Percentiles rank a stretch among this genome's conserved stretches.
These are phyloP conservation scores for Heritiera fomes DNA, from an alignment of 345 rosid genomes.

Conservation along the genomic window DNA sequence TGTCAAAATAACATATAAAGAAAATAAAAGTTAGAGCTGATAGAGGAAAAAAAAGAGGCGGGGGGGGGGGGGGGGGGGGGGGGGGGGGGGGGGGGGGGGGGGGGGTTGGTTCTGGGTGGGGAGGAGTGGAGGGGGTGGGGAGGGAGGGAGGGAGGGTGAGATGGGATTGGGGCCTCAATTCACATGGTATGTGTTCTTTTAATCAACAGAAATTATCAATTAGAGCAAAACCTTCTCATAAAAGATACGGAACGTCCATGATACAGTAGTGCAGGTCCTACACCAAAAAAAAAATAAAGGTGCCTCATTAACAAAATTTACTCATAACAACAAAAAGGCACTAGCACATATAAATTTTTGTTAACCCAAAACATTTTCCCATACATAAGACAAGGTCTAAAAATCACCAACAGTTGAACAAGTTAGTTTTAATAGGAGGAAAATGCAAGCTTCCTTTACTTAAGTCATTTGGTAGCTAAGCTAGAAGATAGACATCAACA, in stretches of 20 bases:
- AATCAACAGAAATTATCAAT: neutral
- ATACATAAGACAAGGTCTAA: neutral
- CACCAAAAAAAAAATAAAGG: neutral
- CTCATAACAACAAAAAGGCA: neutral
- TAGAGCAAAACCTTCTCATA: conserved; percentile 56
- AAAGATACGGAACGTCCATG: conserved; percentile 71
- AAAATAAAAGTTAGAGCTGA: neutral
- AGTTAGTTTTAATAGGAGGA: neutral
- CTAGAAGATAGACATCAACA: conserved; percentile 14
- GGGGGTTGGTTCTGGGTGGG: too few species aligned
- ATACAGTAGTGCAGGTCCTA: conserved; percentile 78
- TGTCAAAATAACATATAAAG: conserved; percentile 10
- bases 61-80: too few species aligned
- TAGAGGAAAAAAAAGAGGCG: neutral
- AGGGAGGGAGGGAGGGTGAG: neutral
- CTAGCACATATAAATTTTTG: neutral
- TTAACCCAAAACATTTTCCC: neutral
- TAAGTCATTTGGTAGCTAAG: neutral
- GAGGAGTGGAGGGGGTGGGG: too few species aligned
- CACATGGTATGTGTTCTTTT: neutral
- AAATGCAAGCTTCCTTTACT: neutral
- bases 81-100: too few species aligned
- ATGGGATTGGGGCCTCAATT: neutral
- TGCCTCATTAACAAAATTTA: neutral
- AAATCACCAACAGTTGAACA: neutral